phyloP scores from a whole-genome alignment of 208 protist species.

The Strigomonas culicis region DNA sequence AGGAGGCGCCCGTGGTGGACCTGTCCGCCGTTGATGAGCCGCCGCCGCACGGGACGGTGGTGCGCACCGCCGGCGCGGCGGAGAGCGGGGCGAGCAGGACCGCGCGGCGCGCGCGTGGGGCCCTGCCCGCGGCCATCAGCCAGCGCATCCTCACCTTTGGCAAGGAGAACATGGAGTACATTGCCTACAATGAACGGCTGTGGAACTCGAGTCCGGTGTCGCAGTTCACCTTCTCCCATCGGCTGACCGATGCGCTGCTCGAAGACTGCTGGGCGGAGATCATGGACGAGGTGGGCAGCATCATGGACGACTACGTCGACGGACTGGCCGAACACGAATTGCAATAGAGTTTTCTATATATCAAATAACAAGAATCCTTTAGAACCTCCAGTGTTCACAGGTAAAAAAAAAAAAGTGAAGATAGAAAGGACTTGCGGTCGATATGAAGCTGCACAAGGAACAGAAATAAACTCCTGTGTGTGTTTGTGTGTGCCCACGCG shows the following conservation, averaged over 20 bases:
- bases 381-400: too few species aligned
- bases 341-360: constrained; percentile 27
- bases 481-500: constrained; percentile 8
- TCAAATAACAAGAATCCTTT: neutral
- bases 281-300: constrained; percentile 62
- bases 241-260: constrained; percentile 60
- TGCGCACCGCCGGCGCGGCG: neutral
- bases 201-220: constrained; percentile 84
- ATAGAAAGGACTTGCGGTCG: neutral
- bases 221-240: constrained; percentile 79
- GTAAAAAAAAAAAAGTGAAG: too few species aligned
- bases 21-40: neutral
- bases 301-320: constrained; percentile 87
- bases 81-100: neutral
- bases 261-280: constrained; percentile 81
- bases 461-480: neutral
- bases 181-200: constrained; percentile 74
- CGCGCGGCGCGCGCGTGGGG: constrained; percentile 31
- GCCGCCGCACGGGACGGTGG: neutral
- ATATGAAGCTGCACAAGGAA: neutral
- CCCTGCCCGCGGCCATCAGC: constrained; percentile 54
- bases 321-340: constrained; percentile 80
- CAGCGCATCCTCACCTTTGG: constrained; percentile 64
- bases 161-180: constrained; percentile 71
- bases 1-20: neutral